Evolutionary conservation across 2,329 filamentous ascomycete species (phyloP).

Genomic region (Paecilomyces sp.): DNA sequence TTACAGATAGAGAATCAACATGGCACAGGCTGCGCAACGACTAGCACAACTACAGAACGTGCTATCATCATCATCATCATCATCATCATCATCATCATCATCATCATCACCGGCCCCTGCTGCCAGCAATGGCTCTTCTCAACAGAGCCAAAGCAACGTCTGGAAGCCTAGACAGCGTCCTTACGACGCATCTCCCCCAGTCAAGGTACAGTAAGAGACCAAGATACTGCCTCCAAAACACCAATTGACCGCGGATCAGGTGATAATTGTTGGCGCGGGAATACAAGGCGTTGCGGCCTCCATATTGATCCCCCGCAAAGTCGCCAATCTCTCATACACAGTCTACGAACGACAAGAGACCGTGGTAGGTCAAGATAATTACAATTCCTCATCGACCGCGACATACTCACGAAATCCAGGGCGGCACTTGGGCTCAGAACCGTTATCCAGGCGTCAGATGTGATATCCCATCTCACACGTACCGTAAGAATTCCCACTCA

Average conservation of each 20-base stretch:
- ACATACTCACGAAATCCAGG: background rate
- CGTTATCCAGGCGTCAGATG: slow-evolving; percentile 8
- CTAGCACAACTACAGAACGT: slow-evolving; percentile 4
- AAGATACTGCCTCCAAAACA: background rate
- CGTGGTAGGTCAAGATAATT: slow-evolving; percentile 2
- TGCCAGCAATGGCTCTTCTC: background rate
- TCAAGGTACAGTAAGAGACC: slow-evolving; percentile 1
- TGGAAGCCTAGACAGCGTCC: slow-evolving; percentile 8
- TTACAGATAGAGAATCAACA: background rate
- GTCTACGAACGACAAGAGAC: slow-evolving; percentile 7
- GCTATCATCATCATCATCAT: background rate
- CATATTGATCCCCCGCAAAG: slow-evolving; percentile 7
- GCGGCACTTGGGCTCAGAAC: slow-evolving; percentile 11
- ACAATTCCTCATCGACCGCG: background rate
- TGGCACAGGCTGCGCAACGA: slow-evolving; percentile 6
- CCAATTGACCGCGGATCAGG: background rate
- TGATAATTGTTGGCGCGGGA: slow-evolving; percentile 7
- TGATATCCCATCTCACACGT: slow-evolving; percentile 3
- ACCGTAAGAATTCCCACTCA: background rate
- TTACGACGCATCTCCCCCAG: slow-evolving; percentile 6
- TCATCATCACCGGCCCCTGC: background rate
- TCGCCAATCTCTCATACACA: slow-evolving; percentile 7
- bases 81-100: slow-evolving; percentile 5
- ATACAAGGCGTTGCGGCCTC: slow-evolving; percentile 6
- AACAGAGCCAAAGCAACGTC: background rate